Conservation (phyloP, 2,329 filamentous ascomycete species). For the Dactylellina drechsleri region DNA sequence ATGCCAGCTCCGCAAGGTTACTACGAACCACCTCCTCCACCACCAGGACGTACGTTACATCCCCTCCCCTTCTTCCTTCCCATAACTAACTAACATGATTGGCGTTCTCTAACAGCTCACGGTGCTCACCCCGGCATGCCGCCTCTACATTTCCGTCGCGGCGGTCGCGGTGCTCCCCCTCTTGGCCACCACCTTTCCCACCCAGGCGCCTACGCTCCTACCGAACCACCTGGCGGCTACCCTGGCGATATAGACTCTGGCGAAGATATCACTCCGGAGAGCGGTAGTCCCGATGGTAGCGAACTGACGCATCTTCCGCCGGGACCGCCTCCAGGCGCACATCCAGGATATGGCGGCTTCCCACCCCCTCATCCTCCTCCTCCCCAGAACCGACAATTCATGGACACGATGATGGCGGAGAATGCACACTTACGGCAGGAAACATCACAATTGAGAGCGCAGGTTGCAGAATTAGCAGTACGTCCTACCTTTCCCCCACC, state of each 20-base stretch:
- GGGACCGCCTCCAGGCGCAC: conserved; percentile 24
- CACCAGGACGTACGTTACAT: conserved; percentile 28
- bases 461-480: conserved; percentile 40
- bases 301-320: conserved; percentile 29
- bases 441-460: conserved; percentile 9
- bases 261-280: conserved; percentile 47
- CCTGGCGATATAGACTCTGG: conserved; percentile 48
- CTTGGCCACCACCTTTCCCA: conserved; percentile 48
- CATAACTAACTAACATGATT: conserved; percentile 16
- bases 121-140: conserved; percentile 37
- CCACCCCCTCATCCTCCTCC: conserved; percentile 1
- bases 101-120: background rate
- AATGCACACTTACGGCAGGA: conserved; percentile 40
- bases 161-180: conserved; percentile 27
- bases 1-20: conserved; percentile 51
- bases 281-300: conserved; percentile 50
- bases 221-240: conserved; percentile 39
- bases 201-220: conserved; percentile 39
- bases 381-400: conserved; percentile 20
- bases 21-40: conserved; percentile 40
- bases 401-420: conserved; percentile 38
- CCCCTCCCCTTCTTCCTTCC: conserved; percentile 8
- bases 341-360: conserved; percentile 34
- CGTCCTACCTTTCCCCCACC: background rate
- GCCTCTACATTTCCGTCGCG: conserved; percentile 24